Base-by-base conservation (phyloP, 768 basidiomycete genomes). In the Rhodotorula taiwanensis region DNA sequence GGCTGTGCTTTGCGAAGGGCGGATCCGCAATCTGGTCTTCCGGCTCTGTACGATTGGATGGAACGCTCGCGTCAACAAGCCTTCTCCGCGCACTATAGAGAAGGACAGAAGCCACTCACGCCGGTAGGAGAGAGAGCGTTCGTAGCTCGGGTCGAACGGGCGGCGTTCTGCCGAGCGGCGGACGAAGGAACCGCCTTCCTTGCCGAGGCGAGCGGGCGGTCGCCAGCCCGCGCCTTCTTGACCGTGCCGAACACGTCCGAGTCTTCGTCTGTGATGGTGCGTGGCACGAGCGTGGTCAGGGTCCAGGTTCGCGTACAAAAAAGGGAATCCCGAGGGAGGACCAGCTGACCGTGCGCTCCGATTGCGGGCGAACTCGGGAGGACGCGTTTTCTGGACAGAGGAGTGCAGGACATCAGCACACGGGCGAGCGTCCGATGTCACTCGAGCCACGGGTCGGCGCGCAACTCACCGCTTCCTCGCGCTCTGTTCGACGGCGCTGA, bases 321-420 rank as follows among this genome's bases (percentile, higher is more conserved):
- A n/a, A n/a, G n/a, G n/a, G n/a, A n/a, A n/a, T n/a, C n/a, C n/a
- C n/a, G n/a, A n/a, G n/a, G n/a, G n/a, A n/a, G n/a, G n/a, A n/a
- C n/a, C 36, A 9, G 36, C 36, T 39, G 9, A 39, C 36, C 36
- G 36, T 16, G 36, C 36, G n/a, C n/a, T n/a, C 36, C 36, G 43
- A 44, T 10, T 13, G 23, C 23, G 16, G 77, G 41, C 87, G 79
- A 0, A 81, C 76, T 20, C 83, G 83, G 0, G 86, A 23, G 41
- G 28, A 41, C 34, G n/a, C 45, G 47, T 31, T 57, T 47, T 44
- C 62, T 57, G 50, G 27, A 4, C 18, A 33, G n/a, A 14, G 23
- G 36, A 21, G 18, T 4, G n/a, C n/a, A 13, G 4, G 20, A 31
- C 8, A 18, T 10, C 31, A 34, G 39, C 3, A 27, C 33, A 14